Percentiles rank a stretch among this genome's conserved stretches.
phyloP scores from a whole-genome alignment of 805 yeast genomes.

The Metschnikowia amazonensis region DNA sequence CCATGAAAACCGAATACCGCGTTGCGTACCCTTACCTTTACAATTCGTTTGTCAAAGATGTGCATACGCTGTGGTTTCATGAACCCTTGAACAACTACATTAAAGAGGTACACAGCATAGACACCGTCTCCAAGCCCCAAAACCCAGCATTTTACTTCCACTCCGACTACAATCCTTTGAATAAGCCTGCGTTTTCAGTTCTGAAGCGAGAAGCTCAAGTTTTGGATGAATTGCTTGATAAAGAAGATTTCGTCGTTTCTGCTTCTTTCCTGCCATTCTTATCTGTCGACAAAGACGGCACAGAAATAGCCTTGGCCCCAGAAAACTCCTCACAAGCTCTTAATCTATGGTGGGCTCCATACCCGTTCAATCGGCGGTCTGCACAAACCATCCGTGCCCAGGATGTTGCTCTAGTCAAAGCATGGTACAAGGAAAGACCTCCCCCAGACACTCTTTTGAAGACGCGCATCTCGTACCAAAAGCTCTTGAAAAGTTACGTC shows the following conservation, averaged over 20 bases:
- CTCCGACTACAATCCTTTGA: slow-evolving; percentile 53
- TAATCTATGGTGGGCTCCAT: slow-evolving; percentile 73
- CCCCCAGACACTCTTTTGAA: slow-evolving; percentile 63
- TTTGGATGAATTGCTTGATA: slow-evolving; percentile 13
- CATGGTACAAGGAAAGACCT: slow-evolving; percentile 75
- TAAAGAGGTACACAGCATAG: slow-evolving; percentile 35
- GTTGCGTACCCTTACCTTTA: slow-evolving; percentile 85
- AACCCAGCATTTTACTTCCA: slow-evolving; percentile 55
- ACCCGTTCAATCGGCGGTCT: slow-evolving; percentile 74
- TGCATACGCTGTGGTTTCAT: slow-evolving; percentile 59
- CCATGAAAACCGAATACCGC: slow-evolving; percentile 75
- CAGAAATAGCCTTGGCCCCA: slow-evolving; percentile 26
- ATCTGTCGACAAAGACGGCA: slow-evolving; percentile 8
- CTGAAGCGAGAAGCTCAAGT: slow-evolving; percentile 30
- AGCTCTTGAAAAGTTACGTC: slow-evolving; percentile 73
- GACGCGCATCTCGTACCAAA: slow-evolving; percentile 84
- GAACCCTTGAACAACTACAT: slow-evolving; percentile 55
- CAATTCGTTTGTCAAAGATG: slow-evolving; percentile 70
- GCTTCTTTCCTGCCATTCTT: slow-evolving; percentile 51
- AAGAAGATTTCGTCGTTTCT: slow-evolving; percentile 40
- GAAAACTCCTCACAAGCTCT: slow-evolving; percentile 51
- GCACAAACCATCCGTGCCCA: slow-evolving; percentile 78
- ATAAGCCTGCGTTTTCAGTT: slow-evolving; percentile 17
- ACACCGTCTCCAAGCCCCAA: neutral
- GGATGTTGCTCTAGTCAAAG: slow-evolving; percentile 80